Evolutionary conservation across 192 early-diverging fungal species (phyloP).

Genomic region (Funneliformis geosporum): DNA sequence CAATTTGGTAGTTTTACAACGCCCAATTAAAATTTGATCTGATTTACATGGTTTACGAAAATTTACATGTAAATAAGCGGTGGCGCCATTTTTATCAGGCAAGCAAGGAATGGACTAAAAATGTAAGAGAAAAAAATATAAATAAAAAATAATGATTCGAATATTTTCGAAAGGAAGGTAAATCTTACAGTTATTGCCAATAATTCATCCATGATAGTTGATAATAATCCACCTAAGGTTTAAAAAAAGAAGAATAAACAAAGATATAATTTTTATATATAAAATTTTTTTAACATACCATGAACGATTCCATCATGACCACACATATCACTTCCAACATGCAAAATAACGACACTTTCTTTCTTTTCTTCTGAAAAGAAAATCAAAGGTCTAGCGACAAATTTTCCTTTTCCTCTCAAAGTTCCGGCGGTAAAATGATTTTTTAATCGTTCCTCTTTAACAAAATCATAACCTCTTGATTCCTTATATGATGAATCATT

Average conservation of each 20-base stretch:
- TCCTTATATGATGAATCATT: background rate
- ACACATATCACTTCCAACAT: conserved; percentile 69
- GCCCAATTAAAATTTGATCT: conserved; percentile 60
- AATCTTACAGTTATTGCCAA: conserved; percentile 44
- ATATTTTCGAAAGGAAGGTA: too few relatives aligned
- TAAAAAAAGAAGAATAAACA: background rate
- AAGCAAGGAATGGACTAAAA: conserved; percentile 53
- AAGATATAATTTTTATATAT: background rate
- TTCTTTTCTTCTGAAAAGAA: conserved; percentile 53
- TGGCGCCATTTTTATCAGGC: conserved; percentile 70
- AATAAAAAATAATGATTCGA: background rate
- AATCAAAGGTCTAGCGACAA: conserved; percentile 53
- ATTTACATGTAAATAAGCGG: conserved; percentile 75
- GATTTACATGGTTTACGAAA: conserved; percentile 69
- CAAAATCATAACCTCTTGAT: background rate
- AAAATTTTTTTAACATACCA: conserved; percentile 57
- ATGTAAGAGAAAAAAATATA: background rate
- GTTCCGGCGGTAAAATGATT: conserved; percentile 51
- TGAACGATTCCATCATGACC: conserved; percentile 82
- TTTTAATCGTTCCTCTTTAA: conserved; percentile 34
- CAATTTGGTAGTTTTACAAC: conserved; percentile 51
- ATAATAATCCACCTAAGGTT: conserved; percentile 23
- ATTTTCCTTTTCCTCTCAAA: conserved; percentile 54
- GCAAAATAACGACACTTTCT: conserved; percentile 53
- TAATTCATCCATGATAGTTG: conserved; percentile 53